Percentiles rank a stretch among this genome's conserved stretches.
phyloP scores from a whole-genome alignment of 2,329 filamentous ascomycete species.

The Beauveria caledonica region DNA sequence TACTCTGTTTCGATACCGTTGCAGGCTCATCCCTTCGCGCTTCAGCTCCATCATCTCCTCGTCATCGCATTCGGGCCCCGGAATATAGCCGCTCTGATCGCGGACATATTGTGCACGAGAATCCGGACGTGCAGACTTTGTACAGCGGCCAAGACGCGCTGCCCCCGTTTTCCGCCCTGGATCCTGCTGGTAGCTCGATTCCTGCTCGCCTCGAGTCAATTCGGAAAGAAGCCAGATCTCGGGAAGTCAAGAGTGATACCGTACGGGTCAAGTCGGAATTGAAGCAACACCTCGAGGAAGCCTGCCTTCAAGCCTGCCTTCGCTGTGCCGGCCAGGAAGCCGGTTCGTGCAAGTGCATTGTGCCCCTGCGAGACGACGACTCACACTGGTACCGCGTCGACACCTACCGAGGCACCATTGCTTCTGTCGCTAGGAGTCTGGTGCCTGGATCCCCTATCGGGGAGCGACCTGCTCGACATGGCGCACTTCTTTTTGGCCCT shows the following conservation, averaged over 20 bases:
- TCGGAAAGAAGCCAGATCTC: neutral
- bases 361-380: constrained; percentile 4
- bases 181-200: neutral
- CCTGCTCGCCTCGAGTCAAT: neutral
- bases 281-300: neutral
- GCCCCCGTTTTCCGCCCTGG: constrained; percentile 1
- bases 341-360: neutral
- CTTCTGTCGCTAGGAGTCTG: constrained; percentile 6
- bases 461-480: neutral
- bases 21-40: neutral
- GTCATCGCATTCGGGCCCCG: neutral
- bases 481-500: neutral
- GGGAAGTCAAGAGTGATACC: neutral
- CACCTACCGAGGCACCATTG: constrained; percentile 5
- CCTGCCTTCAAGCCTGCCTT: neutral
- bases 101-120: neutral
- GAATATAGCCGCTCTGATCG: neutral
- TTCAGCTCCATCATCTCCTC: neutral
- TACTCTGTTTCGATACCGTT: neutral
- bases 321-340: constrained; percentile 1
- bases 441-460: constrained; percentile 2
- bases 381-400: constrained; percentile 7
- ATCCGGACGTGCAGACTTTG: neutral
- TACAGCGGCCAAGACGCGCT: constrained; percentile 1
- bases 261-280: neutral